phyloP scores from a whole-genome alignment of 108 stramenopile species.

The Nitzschia sp. region DNA sequence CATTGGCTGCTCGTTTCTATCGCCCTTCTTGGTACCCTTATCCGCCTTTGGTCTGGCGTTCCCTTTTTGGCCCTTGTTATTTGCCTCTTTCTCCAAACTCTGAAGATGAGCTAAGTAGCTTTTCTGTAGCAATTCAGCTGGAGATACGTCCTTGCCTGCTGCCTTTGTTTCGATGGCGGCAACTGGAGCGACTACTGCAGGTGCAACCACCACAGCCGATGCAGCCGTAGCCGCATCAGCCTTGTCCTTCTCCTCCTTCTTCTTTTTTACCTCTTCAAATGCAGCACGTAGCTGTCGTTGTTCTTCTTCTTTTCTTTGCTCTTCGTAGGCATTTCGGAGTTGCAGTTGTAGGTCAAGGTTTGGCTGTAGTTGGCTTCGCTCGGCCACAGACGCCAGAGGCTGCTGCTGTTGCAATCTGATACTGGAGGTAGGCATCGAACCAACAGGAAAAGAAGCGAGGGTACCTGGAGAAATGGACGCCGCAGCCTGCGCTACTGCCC shows the following conservation, averaged over 20 bases:
- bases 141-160: constrained; percentile 6
- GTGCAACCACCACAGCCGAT: constrained; percentile 4
- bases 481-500: constrained; percentile 37
- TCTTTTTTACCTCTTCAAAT: constrained; percentile 21
- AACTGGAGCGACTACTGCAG: no score
- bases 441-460: not conserved
- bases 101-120: constrained; percentile 34
- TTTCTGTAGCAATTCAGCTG: constrained; percentile 28
- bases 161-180: not conserved
- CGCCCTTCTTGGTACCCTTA: not conserved
- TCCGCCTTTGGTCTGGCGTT: not conserved
- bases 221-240: not conserved
- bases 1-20: constrained; percentile 8
- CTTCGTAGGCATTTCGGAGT: not conserved
- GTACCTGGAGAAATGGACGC: not conserved
- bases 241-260: constrained; percentile 3
- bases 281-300: constrained; percentile 21
- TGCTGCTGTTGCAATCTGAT: no score
- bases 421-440: not conserved
- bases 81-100: constrained; percentile 11
- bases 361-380: not conserved
- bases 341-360: not conserved
- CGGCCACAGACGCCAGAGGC: not conserved
- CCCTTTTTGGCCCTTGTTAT: not conserved
- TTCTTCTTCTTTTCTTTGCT: constrained; percentile 20